Base-by-base conservation (phyloP, 768 basidiomycete species). In the Porpolomopsis calyptriformis region DNA sequence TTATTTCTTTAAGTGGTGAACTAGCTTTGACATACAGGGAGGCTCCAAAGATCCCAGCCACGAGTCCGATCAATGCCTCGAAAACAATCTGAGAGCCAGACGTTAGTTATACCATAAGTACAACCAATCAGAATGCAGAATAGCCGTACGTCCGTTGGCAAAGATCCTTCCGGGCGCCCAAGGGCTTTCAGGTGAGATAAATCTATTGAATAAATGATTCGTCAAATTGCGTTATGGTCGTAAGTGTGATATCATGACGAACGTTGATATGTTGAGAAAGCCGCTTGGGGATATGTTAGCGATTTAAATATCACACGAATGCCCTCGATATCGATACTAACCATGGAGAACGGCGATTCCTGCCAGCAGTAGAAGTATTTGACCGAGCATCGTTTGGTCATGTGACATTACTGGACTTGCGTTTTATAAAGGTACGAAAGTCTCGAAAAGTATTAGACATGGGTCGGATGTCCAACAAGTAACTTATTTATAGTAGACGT, bases 181-280 rank as follows among this genome's bases (percentile, higher is more conserved):
- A 87, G 70, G 12, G 83, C 82, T 55, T 89, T 90, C 53, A 86
- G 57, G 51, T 77, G 77, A 10, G 85, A 84, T 41, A 86, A 63
- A 59, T 90, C 87, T 90, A 36, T 48, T 18, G 45, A 48, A 22
- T 38, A n/a, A 47, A 40, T 47, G 35, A 38, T 44, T 46, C n/a
- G 43, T 46, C 37, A 18, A 8, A 25, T 19, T 34, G 31, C 20
- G 29, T 12, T 16, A 19, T 47, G 38, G 16, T 3, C 24, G 45
- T 12, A 40, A 19, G 33, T 9, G 8, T 25, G 18, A 23, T 31
- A 16, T 24, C 35, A 7, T 14, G 7, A 68, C 82, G 57, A 45
- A 81, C 86, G 77, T 67, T 88, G 84, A 60, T 86, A 88, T 2
- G 81, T 77, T 14, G 87, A 87, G 60, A 78, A 88, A 16, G 84